These are phyloP conservation scores for Elasticomyces elasticus DNA, from an alignment of 495 filamentous ascomycete genomes.

Conservation along the genomic window DNA sequence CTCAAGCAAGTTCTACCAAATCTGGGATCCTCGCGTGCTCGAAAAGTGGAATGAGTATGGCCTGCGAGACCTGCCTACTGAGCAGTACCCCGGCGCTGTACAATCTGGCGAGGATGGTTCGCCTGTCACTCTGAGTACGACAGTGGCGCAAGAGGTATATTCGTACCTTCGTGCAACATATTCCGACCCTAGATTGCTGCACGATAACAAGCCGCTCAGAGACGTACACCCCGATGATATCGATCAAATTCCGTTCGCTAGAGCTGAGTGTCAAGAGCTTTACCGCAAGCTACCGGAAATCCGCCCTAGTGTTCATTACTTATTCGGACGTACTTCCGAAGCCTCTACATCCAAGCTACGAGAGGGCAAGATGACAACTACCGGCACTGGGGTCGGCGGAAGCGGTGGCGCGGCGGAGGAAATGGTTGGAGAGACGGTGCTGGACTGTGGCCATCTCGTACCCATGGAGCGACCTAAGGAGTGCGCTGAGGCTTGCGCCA, in stretches of 20 bases:
- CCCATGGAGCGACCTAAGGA: neutral
- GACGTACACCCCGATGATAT: neutral
- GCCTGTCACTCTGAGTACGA: constrained; percentile 28
- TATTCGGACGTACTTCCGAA: constrained; percentile 56
- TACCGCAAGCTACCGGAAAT: constrained; percentile 56
- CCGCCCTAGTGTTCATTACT: constrained; percentile 65
- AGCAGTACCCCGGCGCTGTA: constrained; percentile 18
- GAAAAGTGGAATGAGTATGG: constrained; percentile 29
- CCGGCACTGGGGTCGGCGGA: constrained; percentile 54
- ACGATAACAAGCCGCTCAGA: neutral
- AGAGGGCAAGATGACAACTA: constrained; percentile 47
- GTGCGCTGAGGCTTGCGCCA: constrained; percentile 1
- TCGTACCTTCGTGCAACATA: constrained; percentile 26
- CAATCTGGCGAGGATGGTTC: neutral
- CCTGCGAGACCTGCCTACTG: constrained; percentile 30
- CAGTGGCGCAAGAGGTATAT: constrained; percentile 33
- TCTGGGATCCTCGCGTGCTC: constrained; percentile 32
- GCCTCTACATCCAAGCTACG: constrained; percentile 46
- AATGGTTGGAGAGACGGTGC: neutral
- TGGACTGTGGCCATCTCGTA: constrained; percentile 6
- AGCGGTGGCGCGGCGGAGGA: constrained; percentile 53
- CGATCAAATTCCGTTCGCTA: constrained; percentile 51
- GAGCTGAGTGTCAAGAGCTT: constrained; percentile 57
- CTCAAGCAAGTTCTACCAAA: constrained; percentile 28
- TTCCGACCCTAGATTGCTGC: constrained; percentile 1